These are phyloP conservation scores for Candida ovalis DNA, from an alignment of 805 yeast species.

Conservation along the genomic window DNA sequence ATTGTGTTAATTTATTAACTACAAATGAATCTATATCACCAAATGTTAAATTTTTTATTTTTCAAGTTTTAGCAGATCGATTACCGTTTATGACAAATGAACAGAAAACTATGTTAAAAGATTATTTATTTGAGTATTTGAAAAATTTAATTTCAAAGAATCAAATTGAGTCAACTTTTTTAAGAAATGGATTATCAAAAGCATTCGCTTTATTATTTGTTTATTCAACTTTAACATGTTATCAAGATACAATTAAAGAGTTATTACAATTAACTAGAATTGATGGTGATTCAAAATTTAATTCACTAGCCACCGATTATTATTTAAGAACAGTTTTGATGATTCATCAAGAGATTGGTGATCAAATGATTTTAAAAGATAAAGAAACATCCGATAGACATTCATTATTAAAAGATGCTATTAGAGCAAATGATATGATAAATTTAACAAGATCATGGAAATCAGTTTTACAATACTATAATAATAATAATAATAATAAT, in stretches of 20 bases:
- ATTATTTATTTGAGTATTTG: constrained; percentile 45
- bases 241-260: constrained; percentile 51
- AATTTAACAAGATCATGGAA: constrained; percentile 66
- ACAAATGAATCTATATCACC: constrained; percentile 37
- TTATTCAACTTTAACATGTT: constrained; percentile 41
- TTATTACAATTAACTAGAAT: constrained; percentile 36
- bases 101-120: constrained; percentile 44
- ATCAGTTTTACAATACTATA: constrained; percentile 44
- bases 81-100: constrained; percentile 41
- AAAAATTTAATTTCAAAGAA: constrained; percentile 23
- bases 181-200: constrained; percentile 57
- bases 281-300: constrained; percentile 26
- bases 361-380: constrained; percentile 74
- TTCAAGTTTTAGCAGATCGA: constrained; percentile 65
- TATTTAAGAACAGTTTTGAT: constrained; percentile 69
- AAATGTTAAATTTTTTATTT: constrained; percentile 59
- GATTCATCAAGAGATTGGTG: constrained; percentile 91
- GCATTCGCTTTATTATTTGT: constrained; percentile 50
- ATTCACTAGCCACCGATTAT: constrained; percentile 56
- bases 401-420: constrained; percentile 71
- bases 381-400: constrained; percentile 61
- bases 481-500: constrained; percentile 20
- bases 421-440: constrained; percentile 73
- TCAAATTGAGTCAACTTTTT: constrained; percentile 36
- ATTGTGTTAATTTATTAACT: constrained; percentile 46